These are phyloP conservation scores for Suillus paluster DNA, from an alignment of 768 basidiomycete genomes.

Conservation along the genomic window DNA sequence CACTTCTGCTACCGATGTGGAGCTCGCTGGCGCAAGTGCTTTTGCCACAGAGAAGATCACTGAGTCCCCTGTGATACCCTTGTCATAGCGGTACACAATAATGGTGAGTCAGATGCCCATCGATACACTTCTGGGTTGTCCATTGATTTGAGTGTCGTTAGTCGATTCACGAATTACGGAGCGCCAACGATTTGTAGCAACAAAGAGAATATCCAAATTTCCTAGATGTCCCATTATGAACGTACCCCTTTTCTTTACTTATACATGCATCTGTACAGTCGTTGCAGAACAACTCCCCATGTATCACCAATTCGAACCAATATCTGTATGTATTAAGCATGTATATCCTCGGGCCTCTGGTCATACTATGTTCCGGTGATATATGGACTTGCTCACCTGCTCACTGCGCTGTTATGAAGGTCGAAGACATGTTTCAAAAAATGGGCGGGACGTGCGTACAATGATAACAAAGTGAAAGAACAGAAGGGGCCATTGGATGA, in stretches of 20 bases:
- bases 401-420: neutral
- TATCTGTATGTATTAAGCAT: neutral
- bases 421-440: neutral
- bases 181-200: neutral
- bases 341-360: neutral
- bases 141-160: neutral
- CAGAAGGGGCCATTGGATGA: neutral
- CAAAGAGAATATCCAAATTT: neutral
- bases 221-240: conserved; percentile 1
- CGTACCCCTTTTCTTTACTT: neutral
- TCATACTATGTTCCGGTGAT: neutral
- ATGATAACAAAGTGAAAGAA: neutral
- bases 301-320: neutral
- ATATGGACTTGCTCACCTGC: neutral
- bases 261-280: neutral
- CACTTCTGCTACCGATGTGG: conserved; percentile 30
- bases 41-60: conserved; percentile 10
- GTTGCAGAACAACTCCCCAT: neutral
- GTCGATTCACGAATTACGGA: neutral
- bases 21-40: conserved; percentile 10
- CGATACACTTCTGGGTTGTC: neutral
- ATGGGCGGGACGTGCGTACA: neutral
- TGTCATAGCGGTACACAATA: too few relatives aligned
- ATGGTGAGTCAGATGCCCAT: neutral
- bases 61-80: neutral